Percentiles rank a stretch among this genome's conserved stretches.
Evolutionary conservation across 208 protist genomes (phyloP).

Genomic region (Angomonas deanei): DNA sequence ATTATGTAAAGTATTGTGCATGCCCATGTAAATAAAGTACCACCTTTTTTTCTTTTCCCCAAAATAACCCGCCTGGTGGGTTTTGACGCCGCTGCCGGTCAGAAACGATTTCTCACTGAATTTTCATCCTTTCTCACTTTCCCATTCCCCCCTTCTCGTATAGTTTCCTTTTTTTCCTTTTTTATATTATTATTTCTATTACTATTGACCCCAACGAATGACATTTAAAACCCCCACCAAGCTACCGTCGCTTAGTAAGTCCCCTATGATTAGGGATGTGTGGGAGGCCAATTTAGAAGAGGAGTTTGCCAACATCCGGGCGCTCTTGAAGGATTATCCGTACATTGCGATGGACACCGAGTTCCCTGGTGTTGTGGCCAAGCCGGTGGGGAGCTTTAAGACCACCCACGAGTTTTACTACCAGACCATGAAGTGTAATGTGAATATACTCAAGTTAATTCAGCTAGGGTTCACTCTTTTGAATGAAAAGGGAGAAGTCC

Average conservation of each 20-base stretch:
- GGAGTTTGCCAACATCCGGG: slow-evolving; percentile 94
- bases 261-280: slow-evolving; percentile 93
- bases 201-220: neutral
- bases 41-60: neutral
- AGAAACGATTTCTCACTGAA: slow-evolving; percentile 5
- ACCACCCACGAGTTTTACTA: slow-evolving; percentile 95
- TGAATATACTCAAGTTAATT: slow-evolving; percentile 99
- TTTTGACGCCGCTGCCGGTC: too few relatives aligned
- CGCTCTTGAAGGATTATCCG: slow-evolving; percentile 94
- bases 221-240: neutral
- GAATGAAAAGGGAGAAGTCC: slow-evolving; percentile 95
- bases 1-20: too few relatives aligned
- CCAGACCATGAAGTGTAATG: slow-evolving; percentile 96
- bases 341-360: slow-evolving; percentile 98
- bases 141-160: neutral
- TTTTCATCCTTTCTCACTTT: neutral
- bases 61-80: too few relatives aligned
- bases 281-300: slow-evolving; percentile 96
- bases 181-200: neutral
- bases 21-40: neutral
- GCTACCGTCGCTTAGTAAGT: slow-evolving; percentile 80
- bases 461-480: slow-evolving; percentile 98
- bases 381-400: slow-evolving; percentile 94
- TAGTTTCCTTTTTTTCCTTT: slow-evolving; percentile 7
- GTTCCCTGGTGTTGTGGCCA: slow-evolving; percentile 98